Evolutionary conservation across 2,329 filamentous ascomycete genomes (phyloP).

Genomic region (Diaporthe eres): DNA sequence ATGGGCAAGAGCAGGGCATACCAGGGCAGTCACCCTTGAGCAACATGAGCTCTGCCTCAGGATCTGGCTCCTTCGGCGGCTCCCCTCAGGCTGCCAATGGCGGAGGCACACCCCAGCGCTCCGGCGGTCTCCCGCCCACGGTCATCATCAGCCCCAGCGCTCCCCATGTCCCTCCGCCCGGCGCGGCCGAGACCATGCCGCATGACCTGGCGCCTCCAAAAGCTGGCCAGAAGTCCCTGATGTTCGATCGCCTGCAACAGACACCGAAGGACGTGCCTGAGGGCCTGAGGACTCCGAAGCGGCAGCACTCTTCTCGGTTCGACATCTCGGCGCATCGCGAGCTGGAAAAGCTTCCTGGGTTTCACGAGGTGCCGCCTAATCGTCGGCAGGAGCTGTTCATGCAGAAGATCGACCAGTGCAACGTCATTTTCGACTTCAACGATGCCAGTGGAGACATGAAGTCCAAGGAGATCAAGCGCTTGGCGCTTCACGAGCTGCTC

Average conservation of each 20-base stretch:
- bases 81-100: constrained; percentile 63
- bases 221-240: constrained; percentile 87
- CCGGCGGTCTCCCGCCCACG: constrained; percentile 80
- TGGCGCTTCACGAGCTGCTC: constrained; percentile 94
- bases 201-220: constrained; percentile 96
- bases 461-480: constrained; percentile 98
- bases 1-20: constrained; percentile 57
- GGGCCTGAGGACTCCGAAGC: constrained; percentile 93
- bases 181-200: constrained; percentile 97
- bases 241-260: constrained; percentile 90
- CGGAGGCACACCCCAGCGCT: constrained; percentile 73
- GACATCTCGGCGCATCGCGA: constrained; percentile 98
- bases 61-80: constrained; percentile 45
- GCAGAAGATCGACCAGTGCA: constrained; percentile 99
- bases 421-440: constrained; percentile 99
- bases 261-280: constrained; percentile 98
- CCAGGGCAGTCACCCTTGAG: constrained; percentile 49
- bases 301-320: constrained; percentile 97
- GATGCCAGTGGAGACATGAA: constrained; percentile 99
- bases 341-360: constrained; percentile 95
- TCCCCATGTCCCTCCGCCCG: constrained; percentile 92
- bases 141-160: constrained; percentile 96
- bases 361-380: constrained; percentile 97
- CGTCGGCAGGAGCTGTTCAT: constrained; percentile 97
- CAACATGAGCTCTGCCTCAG: constrained; percentile 41